Conservation (phyloP, 2,329 filamentous ascomycete genomes). For the Venturia pyrina region DNA sequence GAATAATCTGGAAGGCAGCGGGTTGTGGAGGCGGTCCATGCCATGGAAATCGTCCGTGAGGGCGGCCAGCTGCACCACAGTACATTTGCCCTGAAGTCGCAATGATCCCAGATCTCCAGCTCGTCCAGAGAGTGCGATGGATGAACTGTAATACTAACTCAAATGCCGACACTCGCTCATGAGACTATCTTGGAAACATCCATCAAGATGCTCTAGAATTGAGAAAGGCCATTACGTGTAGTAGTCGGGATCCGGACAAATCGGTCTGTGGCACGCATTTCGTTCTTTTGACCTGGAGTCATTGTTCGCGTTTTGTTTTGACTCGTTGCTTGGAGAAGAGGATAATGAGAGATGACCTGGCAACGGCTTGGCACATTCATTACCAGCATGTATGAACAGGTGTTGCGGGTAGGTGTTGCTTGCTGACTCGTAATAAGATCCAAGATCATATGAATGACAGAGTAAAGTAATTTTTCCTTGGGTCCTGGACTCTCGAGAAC, state of each 20-base stretch:
- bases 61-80: not conserved
- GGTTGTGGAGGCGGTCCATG: not conserved
- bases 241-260: no score
- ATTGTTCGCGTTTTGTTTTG: not conserved
- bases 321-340: not conserved
- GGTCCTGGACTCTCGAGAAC: no score
- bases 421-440: not conserved
- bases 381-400: not conserved
- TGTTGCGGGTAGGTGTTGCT: no score
- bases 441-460: not conserved
- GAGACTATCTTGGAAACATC: not conserved
- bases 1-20: not conserved
- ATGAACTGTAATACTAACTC: not conserved
- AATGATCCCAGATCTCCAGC: not conserved
- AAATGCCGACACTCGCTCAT: not conserved
- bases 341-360: not conserved
- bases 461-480: no score
- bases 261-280: no score
- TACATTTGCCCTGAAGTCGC: not conserved
- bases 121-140: no score
- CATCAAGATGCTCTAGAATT: not conserved
- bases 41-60: not conserved
- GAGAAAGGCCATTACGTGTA: no score
- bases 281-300: no score
- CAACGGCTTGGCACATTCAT: not conserved